Percentiles rank a stretch among this genome's conserved stretches.
Evolutionary conservation across 2,329 filamentous ascomycete genomes (phyloP).

Genomic region (Cytospora mali): DNA sequence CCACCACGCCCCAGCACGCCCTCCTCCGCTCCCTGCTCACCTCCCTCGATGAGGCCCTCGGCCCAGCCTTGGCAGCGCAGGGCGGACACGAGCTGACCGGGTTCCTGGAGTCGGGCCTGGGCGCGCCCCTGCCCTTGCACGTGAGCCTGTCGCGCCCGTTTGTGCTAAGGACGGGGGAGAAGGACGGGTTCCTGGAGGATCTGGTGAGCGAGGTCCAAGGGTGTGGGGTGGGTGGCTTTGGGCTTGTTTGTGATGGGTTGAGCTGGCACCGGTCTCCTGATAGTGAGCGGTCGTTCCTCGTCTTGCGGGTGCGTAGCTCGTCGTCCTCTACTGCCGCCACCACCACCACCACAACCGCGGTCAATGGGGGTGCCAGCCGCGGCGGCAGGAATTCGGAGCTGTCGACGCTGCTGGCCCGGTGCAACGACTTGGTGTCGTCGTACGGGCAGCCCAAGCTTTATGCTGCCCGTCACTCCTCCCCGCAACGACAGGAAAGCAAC

Average conservation of each 20-base stretch:
- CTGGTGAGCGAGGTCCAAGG: constrained; percentile 49
- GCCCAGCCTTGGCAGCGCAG: constrained; percentile 23
- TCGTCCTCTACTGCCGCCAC: constrained; percentile 14
- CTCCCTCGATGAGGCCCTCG: constrained; percentile 40
- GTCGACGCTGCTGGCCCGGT: constrained; percentile 63
- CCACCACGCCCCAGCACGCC: constrained; percentile 49
- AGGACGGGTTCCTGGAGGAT: constrained; percentile 65
- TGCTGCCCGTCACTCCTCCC: constrained; percentile 33
- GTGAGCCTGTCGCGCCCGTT: constrained; percentile 87
- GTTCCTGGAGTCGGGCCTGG: constrained; percentile 77
- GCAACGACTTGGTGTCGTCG: constrained; percentile 63
- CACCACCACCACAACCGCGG: too few species aligned
- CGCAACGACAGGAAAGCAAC: not conserved
- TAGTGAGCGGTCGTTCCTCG: constrained; percentile 80
- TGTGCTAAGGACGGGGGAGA: constrained; percentile 71
- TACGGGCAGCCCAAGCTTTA: constrained; percentile 77
- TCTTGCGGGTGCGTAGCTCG: constrained; percentile 61
- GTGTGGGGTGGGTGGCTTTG: constrained; percentile 38
- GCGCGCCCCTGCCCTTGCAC: constrained; percentile 78
- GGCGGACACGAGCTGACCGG: constrained; percentile 32
- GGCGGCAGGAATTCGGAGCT: constrained; percentile 55
- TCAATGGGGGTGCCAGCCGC: constrained; percentile 26
- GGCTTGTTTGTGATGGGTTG: constrained; percentile 36
- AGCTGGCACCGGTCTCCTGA: constrained; percentile 57
- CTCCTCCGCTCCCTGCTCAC: constrained; percentile 49